phyloP scores from a whole-genome alignment of 495 filamentous ascomycete genomes.

The Evernia prunastri region DNA sequence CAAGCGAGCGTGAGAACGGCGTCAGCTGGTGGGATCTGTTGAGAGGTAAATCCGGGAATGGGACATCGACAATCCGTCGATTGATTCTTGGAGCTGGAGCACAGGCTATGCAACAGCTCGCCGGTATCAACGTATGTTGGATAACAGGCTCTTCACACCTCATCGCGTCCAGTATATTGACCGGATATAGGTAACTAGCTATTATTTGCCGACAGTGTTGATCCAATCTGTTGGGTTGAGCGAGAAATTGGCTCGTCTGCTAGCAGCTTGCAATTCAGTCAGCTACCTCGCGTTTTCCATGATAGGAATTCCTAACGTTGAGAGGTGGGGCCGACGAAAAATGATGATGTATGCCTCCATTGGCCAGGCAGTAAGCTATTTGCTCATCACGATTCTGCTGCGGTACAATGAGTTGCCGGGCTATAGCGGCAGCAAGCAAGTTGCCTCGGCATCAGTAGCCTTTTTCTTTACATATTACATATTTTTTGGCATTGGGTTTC shows the following conservation, averaged over 20 bases:
- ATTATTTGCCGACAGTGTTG: slow-evolving; percentile 38
- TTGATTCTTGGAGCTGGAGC: slow-evolving; percentile 45
- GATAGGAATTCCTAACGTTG: slow-evolving; percentile 42
- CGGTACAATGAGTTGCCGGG: slow-evolving; percentile 36
- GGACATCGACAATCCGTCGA: slow-evolving; percentile 43
- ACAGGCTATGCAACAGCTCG: slow-evolving; percentile 50
- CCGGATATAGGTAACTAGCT: no score
- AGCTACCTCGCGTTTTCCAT: slow-evolving; percentile 45
- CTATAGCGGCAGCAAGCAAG: slow-evolving; percentile 29
- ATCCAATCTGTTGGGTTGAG: slow-evolving; percentile 44
- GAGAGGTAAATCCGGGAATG: slow-evolving; percentile 33
- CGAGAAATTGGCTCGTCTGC: slow-evolving; percentile 41
- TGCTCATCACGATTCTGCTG: slow-evolving; percentile 52
- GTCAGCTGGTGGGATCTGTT: slow-evolving; percentile 45
- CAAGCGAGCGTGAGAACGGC: slow-evolving; percentile 43
- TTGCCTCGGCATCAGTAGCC: slow-evolving; percentile 40
- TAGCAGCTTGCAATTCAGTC: slow-evolving; percentile 46
- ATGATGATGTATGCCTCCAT: slow-evolving; percentile 46
- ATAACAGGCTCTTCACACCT: no score
- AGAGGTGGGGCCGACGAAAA: slow-evolving; percentile 46
- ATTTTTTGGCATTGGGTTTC: slow-evolving; percentile 50
- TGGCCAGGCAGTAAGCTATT: slow-evolving; percentile 44
- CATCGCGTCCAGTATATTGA: no score
- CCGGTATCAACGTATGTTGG: slow-evolving; percentile 47
- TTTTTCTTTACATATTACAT: slow-evolving; percentile 52